Base-by-base conservation (phyloP, 1,284 basidiomycete species). In the Pseudozyma hubeiensis region DNA sequence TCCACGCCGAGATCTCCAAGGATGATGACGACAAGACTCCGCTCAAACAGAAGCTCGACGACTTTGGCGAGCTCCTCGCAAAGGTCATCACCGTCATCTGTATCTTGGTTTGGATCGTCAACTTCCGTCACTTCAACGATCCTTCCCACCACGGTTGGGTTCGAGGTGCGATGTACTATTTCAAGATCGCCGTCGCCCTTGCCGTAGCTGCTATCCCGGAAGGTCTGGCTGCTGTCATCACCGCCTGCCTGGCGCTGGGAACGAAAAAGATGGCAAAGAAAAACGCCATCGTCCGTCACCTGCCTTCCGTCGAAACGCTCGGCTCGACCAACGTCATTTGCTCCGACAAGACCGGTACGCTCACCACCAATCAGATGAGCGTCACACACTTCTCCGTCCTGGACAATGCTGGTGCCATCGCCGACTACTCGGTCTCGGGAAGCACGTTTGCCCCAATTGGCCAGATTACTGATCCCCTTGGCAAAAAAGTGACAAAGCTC, bases 261-360 rank as follows among this genome's bases (percentile, higher is more conserved):
- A 82, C 81, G n/a, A 76, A 83, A 29, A 83, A 84, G 63, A 83
- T 84, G 81, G 82, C 82, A 16, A 79, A 78, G 58, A 78, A 81
- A 60, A 81, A 84, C 64, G 82, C 82, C 35, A 84, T 84, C 60
- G 82, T 84, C 34, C 72, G 81, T 10, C 81, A 83, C 50, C 47
- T 84, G 31, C 81, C 82, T 19, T 78, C 76, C 14, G 81, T 84
- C 19, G 82, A 84, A 69, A 83, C 81, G 34, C 77, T 84, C 6
- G 82, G 81, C 14, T 81, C 78, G 5, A 83, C 81, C 55, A 82
- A 81, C 50, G 81, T 83, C 51, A 83, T 84, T 48, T 84, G 82
- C 76, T 84, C 82, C 30, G 82, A 84, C 81, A 84, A 84, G 78
- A 84, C 82, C 34, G 82, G 82, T 19, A 84, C 82, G 2, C 72